phyloP scores from a whole-genome alignment of 2,329 filamentous ascomycete species.

The Parastagonospora avenae region DNA sequence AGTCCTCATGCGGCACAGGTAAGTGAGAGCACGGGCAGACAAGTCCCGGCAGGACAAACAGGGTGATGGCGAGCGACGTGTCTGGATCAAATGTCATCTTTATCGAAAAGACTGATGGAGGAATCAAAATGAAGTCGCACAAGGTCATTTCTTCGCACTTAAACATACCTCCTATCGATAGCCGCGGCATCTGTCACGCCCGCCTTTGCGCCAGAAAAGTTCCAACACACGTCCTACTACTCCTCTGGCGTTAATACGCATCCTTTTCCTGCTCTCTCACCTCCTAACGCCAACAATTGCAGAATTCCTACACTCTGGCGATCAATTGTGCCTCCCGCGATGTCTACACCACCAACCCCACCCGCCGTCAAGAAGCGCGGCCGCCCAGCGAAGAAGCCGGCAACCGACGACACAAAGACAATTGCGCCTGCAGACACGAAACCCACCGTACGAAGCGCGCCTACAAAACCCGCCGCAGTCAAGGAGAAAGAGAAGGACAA shows the following conservation, averaged over 20 bases:
- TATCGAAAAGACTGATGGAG: no score
- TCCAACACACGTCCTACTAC: neutral
- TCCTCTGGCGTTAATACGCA: neutral
- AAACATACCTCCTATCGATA: neutral
- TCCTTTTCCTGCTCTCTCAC: no score
- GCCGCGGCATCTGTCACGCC: neutral
- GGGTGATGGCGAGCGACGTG: no score
- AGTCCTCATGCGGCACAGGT: no score
- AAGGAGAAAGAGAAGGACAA: constrained; percentile 22
- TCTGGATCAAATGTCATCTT: no score
- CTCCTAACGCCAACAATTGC: neutral
- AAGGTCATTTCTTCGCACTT: neutral
- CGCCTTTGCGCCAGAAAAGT: neutral
- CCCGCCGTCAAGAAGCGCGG: constrained; percentile 36
- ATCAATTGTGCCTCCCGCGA: constrained; percentile 8
- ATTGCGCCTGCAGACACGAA: constrained; percentile 16
- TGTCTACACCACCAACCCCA: constrained; percentile 16
- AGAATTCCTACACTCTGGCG: neutral
- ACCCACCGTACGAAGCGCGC: constrained; percentile 24
- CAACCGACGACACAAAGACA: constrained; percentile 20
- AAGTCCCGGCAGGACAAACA: no score
- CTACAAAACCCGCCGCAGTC: constrained; percentile 24
- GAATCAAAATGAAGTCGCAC: no score
- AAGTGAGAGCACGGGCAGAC: no score
- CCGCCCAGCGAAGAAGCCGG: constrained; percentile 37